These are phyloP conservation scores for Verticillium alfalfae DNA, from an alignment of 2,329 filamentous ascomycete genomes.

Conservation along the genomic window DNA sequence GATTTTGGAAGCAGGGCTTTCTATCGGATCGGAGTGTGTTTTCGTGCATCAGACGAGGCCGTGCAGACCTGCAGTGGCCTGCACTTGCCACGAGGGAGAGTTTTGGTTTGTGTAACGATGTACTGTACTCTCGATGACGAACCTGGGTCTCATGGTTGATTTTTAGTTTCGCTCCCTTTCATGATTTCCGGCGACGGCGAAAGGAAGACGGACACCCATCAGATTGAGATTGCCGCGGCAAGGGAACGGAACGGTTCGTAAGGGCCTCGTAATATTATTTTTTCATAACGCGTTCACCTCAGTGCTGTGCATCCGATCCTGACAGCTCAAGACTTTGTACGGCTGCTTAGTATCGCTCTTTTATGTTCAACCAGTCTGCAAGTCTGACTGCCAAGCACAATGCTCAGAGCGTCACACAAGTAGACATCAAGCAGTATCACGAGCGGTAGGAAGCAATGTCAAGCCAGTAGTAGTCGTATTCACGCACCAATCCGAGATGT, in stretches of 20 bases:
- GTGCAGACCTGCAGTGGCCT: slow-evolving; percentile 5
- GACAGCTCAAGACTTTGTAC: too few species aligned
- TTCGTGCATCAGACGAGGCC: slow-evolving; percentile 4
- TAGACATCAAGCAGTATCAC: not conserved
- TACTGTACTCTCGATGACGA: slow-evolving; percentile 5
- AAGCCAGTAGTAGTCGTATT: not conserved
- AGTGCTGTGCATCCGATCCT: too few species aligned
- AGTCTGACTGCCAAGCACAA: too few species aligned
- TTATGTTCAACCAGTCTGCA: too few species aligned
- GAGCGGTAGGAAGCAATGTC: not conserved
- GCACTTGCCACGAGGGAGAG: slow-evolving; percentile 4
- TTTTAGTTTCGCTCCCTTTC: slow-evolving; percentile 9
- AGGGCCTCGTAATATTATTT: not conserved
- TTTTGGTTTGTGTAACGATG: slow-evolving; percentile 9
- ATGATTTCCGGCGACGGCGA: slow-evolving; percentile 11
- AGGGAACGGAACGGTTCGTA: not conserved
- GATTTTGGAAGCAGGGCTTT: not conserved
- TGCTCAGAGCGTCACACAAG: not conserved
- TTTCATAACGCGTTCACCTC: not conserved
- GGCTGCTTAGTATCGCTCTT: too few species aligned
- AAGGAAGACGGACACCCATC: slow-evolving; percentile 9
- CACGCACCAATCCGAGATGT: not conserved
- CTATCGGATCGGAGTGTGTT: not conserved
- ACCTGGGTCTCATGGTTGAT: not conserved
- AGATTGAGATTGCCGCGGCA: slow-evolving; percentile 6